These are phyloP conservation scores for Thermomyces lanuginosus DNA, from an alignment of 2,329 filamentous ascomycete genomes.

Conservation along the genomic window DNA sequence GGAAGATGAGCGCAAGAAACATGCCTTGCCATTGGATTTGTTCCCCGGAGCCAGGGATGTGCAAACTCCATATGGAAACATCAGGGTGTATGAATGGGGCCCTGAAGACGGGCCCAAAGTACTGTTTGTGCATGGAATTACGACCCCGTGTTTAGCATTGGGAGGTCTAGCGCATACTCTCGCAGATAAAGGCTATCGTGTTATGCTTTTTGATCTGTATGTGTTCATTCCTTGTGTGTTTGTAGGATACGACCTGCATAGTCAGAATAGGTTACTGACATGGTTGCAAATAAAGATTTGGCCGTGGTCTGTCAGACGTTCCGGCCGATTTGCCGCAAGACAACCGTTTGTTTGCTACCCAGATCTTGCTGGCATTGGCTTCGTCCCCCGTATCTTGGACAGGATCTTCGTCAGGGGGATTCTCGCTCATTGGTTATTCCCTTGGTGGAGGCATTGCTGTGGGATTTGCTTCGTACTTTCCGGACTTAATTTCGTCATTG, in stretches of 20 bases:
- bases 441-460: conserved; percentile 60
- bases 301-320: conserved; percentile 60
- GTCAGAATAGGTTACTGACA: neutral
- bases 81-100: conserved; percentile 68
- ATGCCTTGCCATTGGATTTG: conserved; percentile 52
- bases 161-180: conserved; percentile 50
- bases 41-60: conserved; percentile 50
- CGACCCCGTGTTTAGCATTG: conserved; percentile 56
- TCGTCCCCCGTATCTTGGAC: conserved; percentile 58
- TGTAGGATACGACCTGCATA: neutral
- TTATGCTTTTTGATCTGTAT: conserved; percentile 57
- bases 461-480: conserved; percentile 53
- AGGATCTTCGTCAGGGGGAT: conserved; percentile 32
- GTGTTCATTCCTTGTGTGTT: conserved; percentile 4
- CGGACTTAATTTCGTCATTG: conserved; percentile 50
- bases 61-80: conserved; percentile 43
- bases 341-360: conserved; percentile 53
- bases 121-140: conserved; percentile 65
- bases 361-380: conserved; percentile 53
- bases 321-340: conserved; percentile 54
- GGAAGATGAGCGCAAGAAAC: conserved; percentile 20
- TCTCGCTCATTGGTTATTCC: conserved; percentile 63
- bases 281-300: conserved; percentile 24
- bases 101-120: conserved; percentile 54
- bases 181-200: conserved; percentile 50